These are phyloP conservation scores for Phialophora chinensis DNA, from an alignment of 2,329 filamentous ascomycete species.

Conservation along the genomic window DNA sequence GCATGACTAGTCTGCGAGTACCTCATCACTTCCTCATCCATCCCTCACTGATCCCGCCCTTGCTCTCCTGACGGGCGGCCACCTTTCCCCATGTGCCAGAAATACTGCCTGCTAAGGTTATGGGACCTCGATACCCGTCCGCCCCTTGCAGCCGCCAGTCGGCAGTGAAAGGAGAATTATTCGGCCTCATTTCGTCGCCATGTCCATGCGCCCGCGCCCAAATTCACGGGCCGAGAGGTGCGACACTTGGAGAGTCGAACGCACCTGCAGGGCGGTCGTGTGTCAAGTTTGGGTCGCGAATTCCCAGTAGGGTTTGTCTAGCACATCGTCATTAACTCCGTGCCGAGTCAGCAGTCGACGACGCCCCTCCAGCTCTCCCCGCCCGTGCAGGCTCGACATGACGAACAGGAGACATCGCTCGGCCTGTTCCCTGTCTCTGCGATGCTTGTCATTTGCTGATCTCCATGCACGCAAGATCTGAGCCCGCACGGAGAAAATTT, in stretches of 20 bases:
- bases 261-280: background rate
- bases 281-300: background rate
- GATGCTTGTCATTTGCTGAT: constrained; percentile 3
- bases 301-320: background rate
- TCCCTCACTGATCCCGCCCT: background rate
- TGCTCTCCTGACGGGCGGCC: background rate
- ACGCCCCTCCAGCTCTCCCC: background rate
- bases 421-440: background rate
- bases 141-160: no score
- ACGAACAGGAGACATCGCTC: background rate
- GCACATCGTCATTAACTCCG: background rate
- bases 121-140: no score
- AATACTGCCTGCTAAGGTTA: no score
- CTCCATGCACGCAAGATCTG: background rate
- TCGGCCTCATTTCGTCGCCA: no score
- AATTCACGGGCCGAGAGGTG: no score
- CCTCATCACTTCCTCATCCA: background rate
- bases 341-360: background rate
- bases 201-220: no score
- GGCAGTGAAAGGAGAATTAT: no score
- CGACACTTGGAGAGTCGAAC: no score
- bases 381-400: background rate
- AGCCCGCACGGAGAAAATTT: constrained; percentile 6
- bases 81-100: background rate
- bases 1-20: background rate